Evolutionary conservation across 2,329 filamentous ascomycete genomes (phyloP).

Genomic region (Curvularia verruculosa): DNA sequence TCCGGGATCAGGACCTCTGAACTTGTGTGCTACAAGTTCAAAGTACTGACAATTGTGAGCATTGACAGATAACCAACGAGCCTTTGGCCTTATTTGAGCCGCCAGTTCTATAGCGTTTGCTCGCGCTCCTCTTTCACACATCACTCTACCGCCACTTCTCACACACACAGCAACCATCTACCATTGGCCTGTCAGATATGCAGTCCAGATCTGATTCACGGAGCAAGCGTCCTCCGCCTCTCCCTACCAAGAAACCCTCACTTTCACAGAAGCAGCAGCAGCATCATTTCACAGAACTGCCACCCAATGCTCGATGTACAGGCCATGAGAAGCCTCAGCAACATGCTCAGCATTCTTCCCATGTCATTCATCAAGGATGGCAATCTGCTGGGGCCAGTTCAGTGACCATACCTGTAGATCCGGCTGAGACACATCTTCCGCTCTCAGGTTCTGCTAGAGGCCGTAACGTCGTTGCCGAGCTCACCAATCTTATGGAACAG

Average conservation of each 20-base stretch:
- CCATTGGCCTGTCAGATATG: slow-evolving; percentile 18
- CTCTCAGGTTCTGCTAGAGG: slow-evolving; percentile 26
- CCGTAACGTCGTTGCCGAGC: slow-evolving; percentile 27
- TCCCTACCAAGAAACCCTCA: slow-evolving; percentile 29
- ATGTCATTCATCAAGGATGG: slow-evolving; percentile 10
- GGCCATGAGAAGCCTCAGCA: slow-evolving; percentile 15
- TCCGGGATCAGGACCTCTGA: neutral
- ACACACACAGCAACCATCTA: slow-evolving; percentile 1
- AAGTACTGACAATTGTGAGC: neutral
- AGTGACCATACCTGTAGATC: slow-evolving; percentile 20
- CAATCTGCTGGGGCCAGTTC: slow-evolving; percentile 16
- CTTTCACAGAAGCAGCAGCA: slow-evolving; percentile 8
- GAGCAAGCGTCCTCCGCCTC: slow-evolving; percentile 39
- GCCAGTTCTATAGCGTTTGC: slow-evolving; percentile 1
- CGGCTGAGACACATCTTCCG: slow-evolving; percentile 16
- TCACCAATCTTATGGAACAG: slow-evolving; percentile 36
- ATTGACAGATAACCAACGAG: neutral
- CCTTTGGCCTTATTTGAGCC: neutral
- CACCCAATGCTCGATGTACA: slow-evolving; percentile 23
- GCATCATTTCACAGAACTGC: slow-evolving; percentile 1
- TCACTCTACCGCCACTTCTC: neutral
- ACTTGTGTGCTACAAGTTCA: neutral
- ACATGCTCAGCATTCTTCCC: slow-evolving; percentile 10
- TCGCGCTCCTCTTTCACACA: neutral
- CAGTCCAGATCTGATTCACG: slow-evolving; percentile 17